Evolutionary conservation across 2,329 filamentous ascomycete species (phyloP).

Genomic region (Paraphaeosphaeria minitans): DNA sequence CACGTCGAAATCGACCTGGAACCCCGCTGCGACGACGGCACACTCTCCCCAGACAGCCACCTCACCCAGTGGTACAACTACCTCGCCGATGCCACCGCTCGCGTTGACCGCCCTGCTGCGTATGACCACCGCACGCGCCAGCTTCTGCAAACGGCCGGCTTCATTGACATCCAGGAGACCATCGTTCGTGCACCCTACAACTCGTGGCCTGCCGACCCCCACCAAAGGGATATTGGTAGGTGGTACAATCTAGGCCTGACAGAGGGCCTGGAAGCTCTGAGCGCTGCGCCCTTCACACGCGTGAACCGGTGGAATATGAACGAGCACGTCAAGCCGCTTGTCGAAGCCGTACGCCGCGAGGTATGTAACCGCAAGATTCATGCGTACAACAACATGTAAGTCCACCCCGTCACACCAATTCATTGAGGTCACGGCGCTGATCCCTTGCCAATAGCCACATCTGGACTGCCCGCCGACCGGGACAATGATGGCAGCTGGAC

Average conservation of each 20-base stretch:
- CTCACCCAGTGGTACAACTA: slow-evolving; percentile 72
- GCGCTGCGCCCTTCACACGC: slow-evolving; percentile 73
- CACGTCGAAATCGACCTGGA: slow-evolving; percentile 88
- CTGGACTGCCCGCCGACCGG: slow-evolving; percentile 54
- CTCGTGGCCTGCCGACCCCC: slow-evolving; percentile 69
- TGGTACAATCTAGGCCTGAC: slow-evolving; percentile 85
- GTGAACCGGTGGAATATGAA: slow-evolving; percentile 64
- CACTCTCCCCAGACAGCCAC: slow-evolving; percentile 61
- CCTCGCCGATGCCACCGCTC: slow-evolving; percentile 70
- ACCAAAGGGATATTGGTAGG: slow-evolving; percentile 70
- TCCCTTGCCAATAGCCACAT: slow-evolving; percentile 50
- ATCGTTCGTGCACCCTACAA: slow-evolving; percentile 74
- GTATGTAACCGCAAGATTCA: slow-evolving; percentile 71
- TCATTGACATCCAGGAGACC: slow-evolving; percentile 76
- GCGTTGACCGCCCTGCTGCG: slow-evolving; percentile 67
- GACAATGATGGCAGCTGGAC: slow-evolving; percentile 38
- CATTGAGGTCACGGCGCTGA: slow-evolving; percentile 35
- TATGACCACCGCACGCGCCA: slow-evolving; percentile 66
- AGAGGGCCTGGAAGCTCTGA: slow-evolving; percentile 74
- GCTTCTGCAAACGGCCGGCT: slow-evolving; percentile 72
- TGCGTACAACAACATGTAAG: slow-evolving; percentile 79
- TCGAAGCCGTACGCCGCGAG: slow-evolving; percentile 68
- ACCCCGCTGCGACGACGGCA: slow-evolving; percentile 72
- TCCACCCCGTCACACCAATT: slow-evolving; percentile 41
- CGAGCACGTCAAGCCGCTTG: slow-evolving; percentile 66